These are phyloP conservation scores for Peltaster fructicola DNA, from an alignment of 2,329 filamentous ascomycete genomes.

Conservation along the genomic window DNA sequence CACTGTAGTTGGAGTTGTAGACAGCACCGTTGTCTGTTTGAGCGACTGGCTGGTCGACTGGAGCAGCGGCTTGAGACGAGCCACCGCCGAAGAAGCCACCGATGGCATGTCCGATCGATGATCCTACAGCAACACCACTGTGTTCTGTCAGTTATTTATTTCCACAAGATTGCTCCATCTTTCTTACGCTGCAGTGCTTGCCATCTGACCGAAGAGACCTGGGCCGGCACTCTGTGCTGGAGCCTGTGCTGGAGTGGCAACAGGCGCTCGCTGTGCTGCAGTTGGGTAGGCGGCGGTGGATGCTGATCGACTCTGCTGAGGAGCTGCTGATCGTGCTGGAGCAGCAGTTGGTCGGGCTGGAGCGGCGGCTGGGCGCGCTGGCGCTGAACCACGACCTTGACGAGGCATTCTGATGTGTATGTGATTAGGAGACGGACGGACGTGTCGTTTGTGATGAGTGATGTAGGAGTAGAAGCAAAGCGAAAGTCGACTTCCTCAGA, in stretches of 20 bases:
- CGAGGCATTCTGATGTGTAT: slow-evolving; percentile 25
- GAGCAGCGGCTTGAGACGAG: slow-evolving; percentile 32
- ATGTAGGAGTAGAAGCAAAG: no score
- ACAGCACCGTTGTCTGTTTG: slow-evolving; percentile 18
- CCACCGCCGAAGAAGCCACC: slow-evolving; percentile 73
- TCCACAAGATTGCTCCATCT: no score
- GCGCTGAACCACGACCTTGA: slow-evolving; percentile 28
- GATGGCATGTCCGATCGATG: slow-evolving; percentile 86
- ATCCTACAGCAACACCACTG: slow-evolving; percentile 92
- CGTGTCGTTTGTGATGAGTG: slow-evolving; percentile 1
- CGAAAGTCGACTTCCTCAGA: no score
- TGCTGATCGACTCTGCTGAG: slow-evolving; percentile 26
- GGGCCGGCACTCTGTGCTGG: slow-evolving; percentile 42
- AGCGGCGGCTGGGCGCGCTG: slow-evolving; percentile 32
- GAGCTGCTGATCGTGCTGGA: slow-evolving; percentile 10
- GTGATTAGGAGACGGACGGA: slow-evolving; percentile 1
- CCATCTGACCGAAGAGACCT: slow-evolving; percentile 91
- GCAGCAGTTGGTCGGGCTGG: slow-evolving; percentile 49
- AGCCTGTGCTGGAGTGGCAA: slow-evolving; percentile 24
- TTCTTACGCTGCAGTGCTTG: slow-evolving; percentile 92
- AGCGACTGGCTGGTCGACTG: slow-evolving; percentile 18
- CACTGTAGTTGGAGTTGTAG: slow-evolving; percentile 20
- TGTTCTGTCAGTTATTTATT: slow-evolving; percentile 13
- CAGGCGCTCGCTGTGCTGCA: slow-evolving; percentile 32
- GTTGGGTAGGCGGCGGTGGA: slow-evolving; percentile 31